Conservation (phyloP, 2,329 filamentous ascomycete genomes). For the Chaetomium sp. region DNA sequence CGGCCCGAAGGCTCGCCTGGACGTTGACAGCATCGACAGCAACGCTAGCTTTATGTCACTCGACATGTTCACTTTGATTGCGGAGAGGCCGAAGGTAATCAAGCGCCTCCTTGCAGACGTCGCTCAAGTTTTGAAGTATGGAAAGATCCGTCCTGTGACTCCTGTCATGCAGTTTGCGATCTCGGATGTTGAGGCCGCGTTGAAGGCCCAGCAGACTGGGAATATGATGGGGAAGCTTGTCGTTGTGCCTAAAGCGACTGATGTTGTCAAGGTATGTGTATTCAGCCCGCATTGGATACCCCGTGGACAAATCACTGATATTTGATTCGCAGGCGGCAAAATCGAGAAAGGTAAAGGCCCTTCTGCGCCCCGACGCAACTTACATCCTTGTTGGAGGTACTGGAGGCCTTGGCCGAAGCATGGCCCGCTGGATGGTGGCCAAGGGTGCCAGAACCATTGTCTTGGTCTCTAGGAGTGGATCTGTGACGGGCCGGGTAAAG, state of each 20-base stretch:
- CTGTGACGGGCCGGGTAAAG: conserved; percentile 45
- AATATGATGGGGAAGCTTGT: conserved; percentile 36
- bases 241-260: conserved; percentile 46
- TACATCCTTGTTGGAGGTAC: conserved; percentile 57
- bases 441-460: conserved; percentile 52
- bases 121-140: conserved; percentile 41
- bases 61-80: conserved; percentile 49
- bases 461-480: conserved; percentile 52
- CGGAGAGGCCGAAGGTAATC: conserved; percentile 46
- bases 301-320: conserved; percentile 3
- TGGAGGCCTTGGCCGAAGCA: conserved; percentile 53
- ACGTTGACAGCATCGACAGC: conserved; percentile 52
- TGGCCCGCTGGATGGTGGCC: conserved; percentile 52
- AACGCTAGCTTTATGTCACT: conserved; percentile 52
- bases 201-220: conserved; percentile 12
- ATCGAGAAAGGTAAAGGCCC: conserved; percentile 41
- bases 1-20: conserved; percentile 46
- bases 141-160: conserved; percentile 42
- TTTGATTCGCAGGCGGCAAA: conserved; percentile 38
- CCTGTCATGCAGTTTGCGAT: conserved; percentile 43
- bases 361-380: conserved; percentile 42
- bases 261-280: conserved; percentile 45
- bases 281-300: not conserved
- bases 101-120: conserved; percentile 44
- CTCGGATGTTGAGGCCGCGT: conserved; percentile 40